Conservation (phyloP, 169 alveolate species). For the Cryptosporidium xiaoi region DNA sequence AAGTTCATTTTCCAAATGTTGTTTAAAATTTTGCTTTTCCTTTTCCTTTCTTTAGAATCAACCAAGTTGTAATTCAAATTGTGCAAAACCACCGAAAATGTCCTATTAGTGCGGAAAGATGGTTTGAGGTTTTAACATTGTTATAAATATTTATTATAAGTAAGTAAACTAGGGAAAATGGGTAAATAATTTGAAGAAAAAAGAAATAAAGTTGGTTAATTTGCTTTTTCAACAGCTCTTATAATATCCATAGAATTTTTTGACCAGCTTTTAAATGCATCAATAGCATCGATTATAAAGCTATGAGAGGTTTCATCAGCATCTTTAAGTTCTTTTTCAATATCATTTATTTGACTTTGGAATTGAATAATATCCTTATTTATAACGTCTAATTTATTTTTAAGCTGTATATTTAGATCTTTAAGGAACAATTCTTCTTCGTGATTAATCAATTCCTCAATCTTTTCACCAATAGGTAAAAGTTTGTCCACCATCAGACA, state of each 20-base stretch:
- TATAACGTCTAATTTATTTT: constrained; percentile 13
- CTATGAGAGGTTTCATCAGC: constrained; percentile 33
- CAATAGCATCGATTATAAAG: constrained; percentile 49
- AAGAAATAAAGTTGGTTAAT: not conserved
- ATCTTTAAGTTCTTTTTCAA: constrained; percentile 53
- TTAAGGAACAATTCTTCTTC: constrained; percentile 41
- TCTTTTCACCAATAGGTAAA: constrained; percentile 28
- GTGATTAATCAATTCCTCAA: not conserved
- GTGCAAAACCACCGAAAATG: not conserved
- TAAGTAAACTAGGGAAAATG: not conserved
- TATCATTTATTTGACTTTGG: constrained; percentile 2
- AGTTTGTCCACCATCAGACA: constrained; percentile 42
- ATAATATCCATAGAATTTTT: constrained; percentile 52
- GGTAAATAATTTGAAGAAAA: not conserved
- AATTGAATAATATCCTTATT: constrained; percentile 1
- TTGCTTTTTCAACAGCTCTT: constrained; percentile 45
- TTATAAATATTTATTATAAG: not conserved
- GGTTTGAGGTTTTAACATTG: not conserved
- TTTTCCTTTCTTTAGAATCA: too few species aligned
- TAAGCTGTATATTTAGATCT: constrained; percentile 7
- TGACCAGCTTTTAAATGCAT: constrained; percentile 57
- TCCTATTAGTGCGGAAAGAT: not conserved
- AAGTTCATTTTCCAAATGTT: too few species aligned
- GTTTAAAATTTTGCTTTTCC: too few species aligned
- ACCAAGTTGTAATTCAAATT: too few species aligned